A percentile compares a stretch with the other conserved stretches of the same genome.
These are phyloP conservation scores for Cyberlindnera suaveolens DNA, from an alignment of 805 yeast species.

Conservation along the genomic window DNA sequence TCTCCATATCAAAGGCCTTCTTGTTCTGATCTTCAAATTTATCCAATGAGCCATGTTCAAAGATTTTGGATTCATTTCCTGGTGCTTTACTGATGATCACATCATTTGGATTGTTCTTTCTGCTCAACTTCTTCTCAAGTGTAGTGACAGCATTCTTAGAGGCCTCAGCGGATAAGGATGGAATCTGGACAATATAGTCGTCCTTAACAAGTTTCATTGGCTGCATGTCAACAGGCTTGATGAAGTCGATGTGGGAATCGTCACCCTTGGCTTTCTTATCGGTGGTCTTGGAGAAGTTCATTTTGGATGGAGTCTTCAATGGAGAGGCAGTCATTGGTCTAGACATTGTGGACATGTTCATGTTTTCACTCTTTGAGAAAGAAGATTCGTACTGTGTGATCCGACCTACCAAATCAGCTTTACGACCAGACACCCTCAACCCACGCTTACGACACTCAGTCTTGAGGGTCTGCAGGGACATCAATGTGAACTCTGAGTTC, in stretches of 20 bases:
- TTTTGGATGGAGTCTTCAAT: slow-evolving; percentile 4
- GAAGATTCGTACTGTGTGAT: slow-evolving; percentile 22
- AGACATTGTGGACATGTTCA: slow-evolving; percentile 12
- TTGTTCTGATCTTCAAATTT: slow-evolving; percentile 11
- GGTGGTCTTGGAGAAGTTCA: slow-evolving; percentile 20
- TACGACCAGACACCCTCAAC: slow-evolving; percentile 54
- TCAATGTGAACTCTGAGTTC: slow-evolving; percentile 25
- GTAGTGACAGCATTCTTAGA: slow-evolving; percentile 31
- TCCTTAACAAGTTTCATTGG: slow-evolving; percentile 38
- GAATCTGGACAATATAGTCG: slow-evolving; percentile 38
- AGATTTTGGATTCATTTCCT: slow-evolving; percentile 20
- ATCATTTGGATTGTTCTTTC: slow-evolving; percentile 9
- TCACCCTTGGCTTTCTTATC: slow-evolving; percentile 44
- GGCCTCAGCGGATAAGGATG: slow-evolving; percentile 45
- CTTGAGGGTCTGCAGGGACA: slow-evolving; percentile 51
- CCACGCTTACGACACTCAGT: slow-evolving; percentile 56
- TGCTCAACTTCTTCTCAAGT: slow-evolving; percentile 20
- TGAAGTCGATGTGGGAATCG: slow-evolving; percentile 50
- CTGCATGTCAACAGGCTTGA: slow-evolving; percentile 29
- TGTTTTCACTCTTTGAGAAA: slow-evolving; percentile 4
- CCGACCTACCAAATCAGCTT: slow-evolving; percentile 45
- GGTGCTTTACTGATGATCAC: slow-evolving; percentile 21
- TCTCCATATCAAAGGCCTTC: slow-evolving; percentile 9
- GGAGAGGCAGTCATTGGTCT: slow-evolving; percentile 3
- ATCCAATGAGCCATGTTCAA: slow-evolving; percentile 16